Percentiles rank a stretch among this genome's conserved stretches.
Conservation (phyloP, 1,284 basidiomycete species). For the Porogramme epimiltina region DNA sequence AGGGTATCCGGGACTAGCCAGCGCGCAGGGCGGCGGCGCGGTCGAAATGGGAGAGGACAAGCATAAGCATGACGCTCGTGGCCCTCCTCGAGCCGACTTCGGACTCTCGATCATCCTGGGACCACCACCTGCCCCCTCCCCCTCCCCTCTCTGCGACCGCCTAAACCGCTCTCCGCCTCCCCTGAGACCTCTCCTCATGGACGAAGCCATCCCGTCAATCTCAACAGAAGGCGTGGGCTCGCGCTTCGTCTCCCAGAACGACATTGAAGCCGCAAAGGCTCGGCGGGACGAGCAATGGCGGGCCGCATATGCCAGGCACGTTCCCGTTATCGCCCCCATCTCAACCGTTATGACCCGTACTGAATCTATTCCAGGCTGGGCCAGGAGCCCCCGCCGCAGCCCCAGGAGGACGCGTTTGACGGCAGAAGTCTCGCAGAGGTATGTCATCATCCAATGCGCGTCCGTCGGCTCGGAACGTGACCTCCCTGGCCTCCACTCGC, state of each 20-base stretch:
- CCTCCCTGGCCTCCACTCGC: constrained; percentile 9
- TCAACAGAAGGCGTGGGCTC: constrained; percentile 70
- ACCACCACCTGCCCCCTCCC: neutral
- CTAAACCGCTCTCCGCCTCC: neutral
- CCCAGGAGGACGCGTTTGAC: constrained; percentile 79
- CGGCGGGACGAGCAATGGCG: constrained; percentile 88
- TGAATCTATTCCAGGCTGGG: constrained; percentile 57
- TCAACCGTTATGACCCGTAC: constrained; percentile 18
- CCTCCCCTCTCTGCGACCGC: neutral
- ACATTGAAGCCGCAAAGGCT: constrained; percentile 78
- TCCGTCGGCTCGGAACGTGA: constrained; percentile 21
- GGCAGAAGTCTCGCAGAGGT: constrained; percentile 91
- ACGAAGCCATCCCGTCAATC: constrained; percentile 62
- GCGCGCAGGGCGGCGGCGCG: constrained; percentile 18
- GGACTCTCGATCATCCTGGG: neutral
- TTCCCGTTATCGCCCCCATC: neutral
- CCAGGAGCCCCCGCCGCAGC: constrained; percentile 83
- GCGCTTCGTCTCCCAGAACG: constrained; percentile 77
- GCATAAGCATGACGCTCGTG: neutral
- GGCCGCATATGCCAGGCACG: constrained; percentile 86
- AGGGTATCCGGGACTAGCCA: constrained; percentile 7
- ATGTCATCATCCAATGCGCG: constrained; percentile 42
- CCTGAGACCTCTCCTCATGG: constrained; percentile 26
- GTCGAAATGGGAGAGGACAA: constrained; percentile 13
- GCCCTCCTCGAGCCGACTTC: neutral